Base-by-base conservation (phyloP, 257 asterid species). In the Leonotis leonurus region DNA sequence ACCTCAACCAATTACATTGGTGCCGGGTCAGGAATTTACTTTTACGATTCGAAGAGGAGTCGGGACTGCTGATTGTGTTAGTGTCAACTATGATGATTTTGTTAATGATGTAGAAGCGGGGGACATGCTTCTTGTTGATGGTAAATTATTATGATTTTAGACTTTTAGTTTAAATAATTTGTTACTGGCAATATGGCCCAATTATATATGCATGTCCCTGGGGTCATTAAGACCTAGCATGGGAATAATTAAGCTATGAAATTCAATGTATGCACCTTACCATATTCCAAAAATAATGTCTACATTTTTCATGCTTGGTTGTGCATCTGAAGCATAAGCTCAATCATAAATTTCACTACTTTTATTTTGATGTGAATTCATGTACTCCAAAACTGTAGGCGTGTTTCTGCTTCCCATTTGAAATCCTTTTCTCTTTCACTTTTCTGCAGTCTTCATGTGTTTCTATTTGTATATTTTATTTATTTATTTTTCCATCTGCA, bases 11-110 rank as follows among this genome's bases (percentile, higher is more conserved):
- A 80, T 87, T 73, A 81, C 21, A 17, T 74, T 93, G 76, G 57
- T 50, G 55, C 49, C 87, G 61, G 99, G 97, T 62, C 96, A 93
- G 73, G 99, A 89, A 67, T 93, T 89, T 71, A 89, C 97, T 58
- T 89, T 93, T 80, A 93, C 99, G 57, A 93, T 93, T 77, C 81
- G 40, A 68, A 87, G 99, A 76, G 97, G 97, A 73, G 95, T 93
- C 67, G 96, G 99, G 72, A 82, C 95, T 36, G 75, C 85, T 58
- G 95, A 87, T 43, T 78, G 85, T 36, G 99, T 93, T 76, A 93
- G 99, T 59, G 99, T 93, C 64, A 93, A 93, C 82, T 93, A 93
- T 74, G 99, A 93, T 68, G 99, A 93, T 82, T 93, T 93, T 71
- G 95, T 93, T 53, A 90, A 85, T 75, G 99, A 93, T 18, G 97